Evolutionary conservation across 495 filamentous ascomycete genomes (phyloP).

Genomic region (Penicillium maclennaniae): DNA sequence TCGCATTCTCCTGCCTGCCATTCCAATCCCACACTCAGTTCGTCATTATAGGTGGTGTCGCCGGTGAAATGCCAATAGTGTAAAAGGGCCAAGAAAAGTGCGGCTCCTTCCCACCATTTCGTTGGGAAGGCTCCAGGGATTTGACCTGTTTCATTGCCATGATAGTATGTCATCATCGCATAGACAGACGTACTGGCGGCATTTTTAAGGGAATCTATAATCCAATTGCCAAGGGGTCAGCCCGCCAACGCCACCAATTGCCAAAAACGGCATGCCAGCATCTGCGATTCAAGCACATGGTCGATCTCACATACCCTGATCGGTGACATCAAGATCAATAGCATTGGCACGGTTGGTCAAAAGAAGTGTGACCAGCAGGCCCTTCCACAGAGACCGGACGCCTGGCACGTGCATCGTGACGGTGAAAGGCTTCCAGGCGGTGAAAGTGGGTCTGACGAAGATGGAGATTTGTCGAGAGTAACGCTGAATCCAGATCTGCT

Average conservation of each 20-base stretch:
- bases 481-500: not conserved
- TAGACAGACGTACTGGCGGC: conserved; percentile 56
- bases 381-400: not conserved
- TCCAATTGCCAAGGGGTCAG: not conserved
- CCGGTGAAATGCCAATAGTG: conserved; percentile 56
- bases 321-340: conserved; percentile 19
- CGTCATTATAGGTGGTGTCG: conserved; percentile 50
- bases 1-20: conserved; percentile 47
- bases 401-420: conserved; percentile 11
- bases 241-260: too few species aligned
- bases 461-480: not conserved
- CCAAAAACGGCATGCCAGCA: too few species aligned
- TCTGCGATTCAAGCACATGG: not conserved
- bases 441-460: not conserved
- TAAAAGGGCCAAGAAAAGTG: conserved; percentile 50
- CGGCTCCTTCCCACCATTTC: conserved; percentile 76
- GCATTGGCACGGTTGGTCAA: conserved; percentile 1
- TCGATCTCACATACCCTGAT: conserved; percentile 15
- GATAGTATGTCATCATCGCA: conserved; percentile 68
- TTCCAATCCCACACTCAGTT: conserved; percentile 45
- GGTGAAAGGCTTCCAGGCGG: not conserved
- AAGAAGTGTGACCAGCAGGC: conserved; percentile 2
- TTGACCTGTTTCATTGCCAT: conserved; percentile 59
- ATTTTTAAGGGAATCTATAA: conserved; percentile 60
- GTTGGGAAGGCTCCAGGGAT: conserved; percentile 54